Evolutionary conservation across 2,329 filamentous ascomycete genomes (phyloP).

Genomic region (Dothideomycetes sp.): DNA sequence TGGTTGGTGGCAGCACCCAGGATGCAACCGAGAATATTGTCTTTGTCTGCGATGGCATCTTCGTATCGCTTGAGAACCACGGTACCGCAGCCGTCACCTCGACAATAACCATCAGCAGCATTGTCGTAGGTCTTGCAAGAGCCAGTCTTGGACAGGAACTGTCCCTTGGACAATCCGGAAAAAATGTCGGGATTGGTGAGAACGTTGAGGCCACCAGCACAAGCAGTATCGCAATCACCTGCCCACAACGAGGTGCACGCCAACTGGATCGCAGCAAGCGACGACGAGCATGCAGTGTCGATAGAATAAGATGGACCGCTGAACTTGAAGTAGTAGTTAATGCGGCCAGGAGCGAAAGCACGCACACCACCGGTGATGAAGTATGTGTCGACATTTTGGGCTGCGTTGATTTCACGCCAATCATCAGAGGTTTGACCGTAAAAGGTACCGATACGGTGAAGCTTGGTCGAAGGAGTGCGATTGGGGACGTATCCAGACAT

Average conservation of each 20-base stretch:
- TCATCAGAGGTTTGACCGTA: constrained; percentile 69
- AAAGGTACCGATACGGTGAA: constrained; percentile 58
- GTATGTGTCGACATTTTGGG: constrained; percentile 61
- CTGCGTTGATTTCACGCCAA: constrained; percentile 64
- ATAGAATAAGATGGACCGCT: constrained; percentile 60
- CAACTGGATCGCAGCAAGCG: constrained; percentile 59
- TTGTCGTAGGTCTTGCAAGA: constrained; percentile 75
- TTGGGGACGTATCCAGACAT: constrained; percentile 69
- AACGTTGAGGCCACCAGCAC: constrained; percentile 68
- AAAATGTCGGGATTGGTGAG: constrained; percentile 75
- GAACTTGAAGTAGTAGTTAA: constrained; percentile 71
- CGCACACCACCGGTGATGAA: constrained; percentile 53
- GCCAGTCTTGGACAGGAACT: constrained; percentile 67
- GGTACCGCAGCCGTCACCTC: constrained; percentile 64
- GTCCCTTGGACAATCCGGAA: constrained; percentile 61
- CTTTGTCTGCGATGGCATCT: constrained; percentile 65
- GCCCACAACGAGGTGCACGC: constrained; percentile 63
- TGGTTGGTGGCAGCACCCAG: constrained; percentile 69
- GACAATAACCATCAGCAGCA: constrained; percentile 71
- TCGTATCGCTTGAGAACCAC: constrained; percentile 70
- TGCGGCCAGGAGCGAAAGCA: constrained; percentile 51
- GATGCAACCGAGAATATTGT: constrained; percentile 62
- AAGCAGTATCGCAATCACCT: constrained; percentile 69
- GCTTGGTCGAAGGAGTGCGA: constrained; percentile 55
- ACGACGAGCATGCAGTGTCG: constrained; percentile 71